Conservation (phyloP, 805 yeast species). For the Metschnikowia matae region DNA sequence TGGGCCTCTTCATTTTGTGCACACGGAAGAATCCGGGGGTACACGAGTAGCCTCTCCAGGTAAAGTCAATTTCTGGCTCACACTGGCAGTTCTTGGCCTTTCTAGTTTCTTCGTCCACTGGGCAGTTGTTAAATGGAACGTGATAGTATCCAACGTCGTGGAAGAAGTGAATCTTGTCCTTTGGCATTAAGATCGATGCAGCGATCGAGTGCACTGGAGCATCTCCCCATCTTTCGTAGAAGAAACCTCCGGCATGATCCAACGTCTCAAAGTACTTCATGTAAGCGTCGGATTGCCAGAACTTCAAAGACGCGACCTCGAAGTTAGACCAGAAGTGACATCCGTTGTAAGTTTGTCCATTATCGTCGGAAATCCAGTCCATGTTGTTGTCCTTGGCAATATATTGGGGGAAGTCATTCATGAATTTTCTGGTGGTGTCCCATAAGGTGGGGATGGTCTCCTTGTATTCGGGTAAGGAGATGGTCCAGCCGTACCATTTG, state of each 20-base stretch:
- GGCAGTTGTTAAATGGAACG: slow-evolving; percentile 78
- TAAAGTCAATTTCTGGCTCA: slow-evolving; percentile 65
- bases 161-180: slow-evolving; percentile 68
- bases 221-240: slow-evolving; percentile 90
- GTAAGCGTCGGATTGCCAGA: slow-evolving; percentile 74
- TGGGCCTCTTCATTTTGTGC: slow-evolving; percentile 53
- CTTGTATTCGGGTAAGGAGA: slow-evolving; percentile 21
- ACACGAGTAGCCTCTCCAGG: slow-evolving; percentile 72
- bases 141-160: slow-evolving; percentile 83
- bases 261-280: slow-evolving; percentile 58
- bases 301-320: slow-evolving; percentile 68
- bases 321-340: slow-evolving; percentile 93
- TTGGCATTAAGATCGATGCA: slow-evolving; percentile 69
- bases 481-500: slow-evolving; percentile 23
- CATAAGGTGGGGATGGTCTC: slow-evolving; percentile 22
- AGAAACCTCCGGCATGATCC: slow-evolving; percentile 72
- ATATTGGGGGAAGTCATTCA: slow-evolving; percentile 16
- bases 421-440: slow-evolving; percentile 20
- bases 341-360: slow-evolving; percentile 67
- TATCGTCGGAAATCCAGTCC: slow-evolving; percentile 65
- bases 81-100: slow-evolving; percentile 64
- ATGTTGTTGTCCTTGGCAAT: slow-evolving; percentile 36
- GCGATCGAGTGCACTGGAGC: slow-evolving; percentile 89
- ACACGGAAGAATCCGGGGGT: slow-evolving; percentile 57
- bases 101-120: slow-evolving; percentile 59